Conservation (phyloP, 805 yeast species). For the Spathaspora girioi region DNA sequence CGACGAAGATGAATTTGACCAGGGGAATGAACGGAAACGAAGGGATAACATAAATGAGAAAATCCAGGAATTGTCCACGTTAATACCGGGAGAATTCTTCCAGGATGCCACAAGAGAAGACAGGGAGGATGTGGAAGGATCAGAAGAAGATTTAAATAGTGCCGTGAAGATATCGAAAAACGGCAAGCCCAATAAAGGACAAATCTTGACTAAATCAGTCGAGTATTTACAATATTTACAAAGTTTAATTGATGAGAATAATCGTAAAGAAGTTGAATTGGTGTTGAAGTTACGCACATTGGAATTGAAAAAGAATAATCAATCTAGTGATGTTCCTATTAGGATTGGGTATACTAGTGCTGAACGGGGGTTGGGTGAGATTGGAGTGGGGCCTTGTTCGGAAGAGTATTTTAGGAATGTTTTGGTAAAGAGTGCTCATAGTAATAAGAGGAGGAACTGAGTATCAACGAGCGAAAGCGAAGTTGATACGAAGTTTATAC, state of each 20-base stretch:
- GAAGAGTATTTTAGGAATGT: slow-evolving; percentile 31
- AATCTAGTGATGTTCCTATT: slow-evolving; percentile 37
- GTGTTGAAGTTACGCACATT: slow-evolving; percentile 56
- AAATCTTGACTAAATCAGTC: slow-evolving; percentile 69
- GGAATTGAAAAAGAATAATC: slow-evolving; percentile 36
- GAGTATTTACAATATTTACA: slow-evolving; percentile 68
- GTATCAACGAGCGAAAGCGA: background rate
- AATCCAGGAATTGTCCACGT: slow-evolving; percentile 39
- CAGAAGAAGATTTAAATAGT: slow-evolving; percentile 18
- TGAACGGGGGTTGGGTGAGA: slow-evolving; percentile 66
- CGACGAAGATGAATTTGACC: slow-evolving; percentile 20
- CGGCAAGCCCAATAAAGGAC: slow-evolving; percentile 84
- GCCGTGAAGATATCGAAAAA: slow-evolving; percentile 58
- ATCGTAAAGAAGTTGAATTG: slow-evolving; percentile 74
- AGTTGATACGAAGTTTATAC: background rate
- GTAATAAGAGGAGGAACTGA: slow-evolving; percentile 21
- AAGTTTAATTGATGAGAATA: slow-evolving; percentile 70
- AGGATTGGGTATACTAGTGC: slow-evolving; percentile 65
- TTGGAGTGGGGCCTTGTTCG: slow-evolving; percentile 81
- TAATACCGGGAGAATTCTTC: slow-evolving; percentile 36
- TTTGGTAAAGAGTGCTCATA: slow-evolving; percentile 19
- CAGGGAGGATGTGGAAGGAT: slow-evolving; percentile 13
- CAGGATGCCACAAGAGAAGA: slow-evolving; percentile 22
- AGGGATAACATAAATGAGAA: slow-evolving; percentile 43
- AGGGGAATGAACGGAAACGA: slow-evolving; percentile 39